A percentile compares a stretch with the other conserved stretches of the same genome.
Evolutionary conservation across 495 filamentous ascomycete species (phyloP).

Genomic region (Margaritispora aquatica): DNA sequence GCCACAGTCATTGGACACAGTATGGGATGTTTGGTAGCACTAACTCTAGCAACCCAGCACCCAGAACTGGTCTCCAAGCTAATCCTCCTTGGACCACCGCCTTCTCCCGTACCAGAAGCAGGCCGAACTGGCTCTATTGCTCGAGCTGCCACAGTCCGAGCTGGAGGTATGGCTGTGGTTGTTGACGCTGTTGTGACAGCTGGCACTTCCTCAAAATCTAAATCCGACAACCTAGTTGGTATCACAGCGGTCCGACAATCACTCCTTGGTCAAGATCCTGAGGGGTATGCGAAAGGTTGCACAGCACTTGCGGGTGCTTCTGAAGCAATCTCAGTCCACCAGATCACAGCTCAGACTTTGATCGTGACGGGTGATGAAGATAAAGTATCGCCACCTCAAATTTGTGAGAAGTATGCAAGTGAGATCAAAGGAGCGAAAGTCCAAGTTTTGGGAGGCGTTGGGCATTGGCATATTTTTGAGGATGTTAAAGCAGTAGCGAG

Average conservation of each 20-base stretch:
- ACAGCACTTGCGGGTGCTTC: constrained; percentile 38
- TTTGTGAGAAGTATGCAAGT: constrained; percentile 21
- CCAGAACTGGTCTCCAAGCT: constrained; percentile 33
- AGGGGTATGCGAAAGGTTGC: constrained; percentile 51
- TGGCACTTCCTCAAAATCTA: constrained; percentile 38
- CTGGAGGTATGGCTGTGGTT: constrained; percentile 35
- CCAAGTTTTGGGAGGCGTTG: constrained; percentile 29
- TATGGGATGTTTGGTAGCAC: constrained; percentile 40
- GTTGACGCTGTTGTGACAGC: constrained; percentile 35
- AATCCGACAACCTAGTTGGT: constrained; percentile 30
- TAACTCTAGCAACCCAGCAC: constrained; percentile 32
- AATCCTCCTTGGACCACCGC: constrained; percentile 37
- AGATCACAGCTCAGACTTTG: constrained; percentile 23
- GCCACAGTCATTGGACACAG: constrained; percentile 38
- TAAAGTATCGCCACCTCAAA: constrained; percentile 27
- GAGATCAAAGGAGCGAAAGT: constrained; percentile 21
- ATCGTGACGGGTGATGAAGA: constrained; percentile 41
- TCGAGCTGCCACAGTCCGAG: constrained; percentile 37
- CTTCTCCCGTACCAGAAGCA: constrained; percentile 35
- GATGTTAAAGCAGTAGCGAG: constrained; percentile 27
- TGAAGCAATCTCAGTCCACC: constrained; percentile 18
- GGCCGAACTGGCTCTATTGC: constrained; percentile 35
- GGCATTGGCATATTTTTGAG: constrained; percentile 41
- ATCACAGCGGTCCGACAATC: constrained; percentile 34
- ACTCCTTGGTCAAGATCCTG: constrained; percentile 39